phyloP scores from a whole-genome alignment of 257 asterid species.

The Salvia hispanica region DNA sequence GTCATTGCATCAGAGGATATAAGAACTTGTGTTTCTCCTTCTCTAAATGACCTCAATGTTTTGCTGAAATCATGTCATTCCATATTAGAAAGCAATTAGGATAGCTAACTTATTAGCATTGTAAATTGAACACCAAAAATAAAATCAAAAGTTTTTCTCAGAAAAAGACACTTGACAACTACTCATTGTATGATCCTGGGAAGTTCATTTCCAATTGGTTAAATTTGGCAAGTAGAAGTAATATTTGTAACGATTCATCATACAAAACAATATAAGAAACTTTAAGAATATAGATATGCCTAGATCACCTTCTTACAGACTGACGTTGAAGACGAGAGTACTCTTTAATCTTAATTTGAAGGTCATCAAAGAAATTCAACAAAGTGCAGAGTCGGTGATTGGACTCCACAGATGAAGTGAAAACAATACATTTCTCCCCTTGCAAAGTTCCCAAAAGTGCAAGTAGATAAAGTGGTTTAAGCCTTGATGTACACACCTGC shows the following conservation, averaged over 20 bases:
- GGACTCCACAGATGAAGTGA: slow-evolving; percentile 87
- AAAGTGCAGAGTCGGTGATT: slow-evolving; percentile 76
- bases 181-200: background rate
- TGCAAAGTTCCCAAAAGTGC: slow-evolving; percentile 72
- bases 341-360: slow-evolving; percentile 66
- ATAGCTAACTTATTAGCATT: background rate
- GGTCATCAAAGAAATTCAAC: slow-evolving; percentile 61
- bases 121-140: background rate
- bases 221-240: background rate
- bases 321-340: slow-evolving; percentile 88
- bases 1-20: slow-evolving; percentile 90
- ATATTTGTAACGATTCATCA: background rate
- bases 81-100: slow-evolving; percentile 14
- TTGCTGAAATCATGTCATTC: slow-evolving; percentile 48
- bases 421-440: slow-evolving; percentile 81
- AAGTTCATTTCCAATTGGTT: background rate
- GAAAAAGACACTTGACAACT: background rate
- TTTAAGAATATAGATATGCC: slow-evolving; percentile 3
- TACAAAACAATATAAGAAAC: background rate
- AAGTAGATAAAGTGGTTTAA: slow-evolving; percentile 79
- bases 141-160: background rate
- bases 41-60: slow-evolving; percentile 72
- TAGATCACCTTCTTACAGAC: slow-evolving; percentile 68
- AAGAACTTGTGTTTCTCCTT: slow-evolving; percentile 71
- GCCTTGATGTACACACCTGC: slow-evolving; percentile 80